These are phyloP conservation scores for Candida gigantensis DNA, from an alignment of 1,139 yeast species.

Conservation along the genomic window DNA sequence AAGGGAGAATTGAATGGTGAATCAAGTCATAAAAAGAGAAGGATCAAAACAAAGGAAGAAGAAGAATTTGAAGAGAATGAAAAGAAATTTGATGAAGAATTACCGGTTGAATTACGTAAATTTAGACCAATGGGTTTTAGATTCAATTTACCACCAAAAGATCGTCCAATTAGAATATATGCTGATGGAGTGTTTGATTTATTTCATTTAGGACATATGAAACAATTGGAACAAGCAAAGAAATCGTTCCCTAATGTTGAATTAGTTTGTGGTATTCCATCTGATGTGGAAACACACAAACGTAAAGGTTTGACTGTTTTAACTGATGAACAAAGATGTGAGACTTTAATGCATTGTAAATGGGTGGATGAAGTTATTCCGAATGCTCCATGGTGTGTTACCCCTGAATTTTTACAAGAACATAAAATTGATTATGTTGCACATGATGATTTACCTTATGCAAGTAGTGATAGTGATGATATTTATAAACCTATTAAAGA, in stretches of 20 bases:
- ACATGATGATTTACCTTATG: conserved; percentile 96
- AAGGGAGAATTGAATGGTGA: conserved; percentile 11
- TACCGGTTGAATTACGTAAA: conserved; percentile 65
- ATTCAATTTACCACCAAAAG: conserved; percentile 81
- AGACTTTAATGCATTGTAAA: conserved; percentile 82
- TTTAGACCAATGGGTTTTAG: conserved; percentile 70
- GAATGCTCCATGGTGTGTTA: conserved; percentile 94
- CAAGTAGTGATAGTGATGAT: conserved; percentile 82
- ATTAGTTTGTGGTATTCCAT: conserved; percentile 88
- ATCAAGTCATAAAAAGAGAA: conserved; percentile 23
- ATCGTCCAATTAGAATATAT: conserved; percentile 84
- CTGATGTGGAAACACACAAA: conserved; percentile 86
- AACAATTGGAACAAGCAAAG: conserved; percentile 94
- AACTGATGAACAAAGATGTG: conserved; percentile 83
- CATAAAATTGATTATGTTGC: conserved; percentile 95
- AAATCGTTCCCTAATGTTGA: conserved; percentile 85
- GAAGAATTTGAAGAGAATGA: conserved; percentile 52
- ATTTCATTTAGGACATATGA: conserved; percentile 96
- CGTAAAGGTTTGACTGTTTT: conserved; percentile 92
- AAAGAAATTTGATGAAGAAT: conserved; percentile 52
- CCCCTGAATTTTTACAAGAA: conserved; percentile 72
- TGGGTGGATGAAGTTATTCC: conserved; percentile 98
- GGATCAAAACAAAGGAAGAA: conserved; percentile 29
- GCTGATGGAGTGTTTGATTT: conserved; percentile 98
- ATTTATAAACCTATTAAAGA: conserved; percentile 91